Evolutionary conservation across 2,329 filamentous ascomycete genomes (phyloP).

Genomic region (Trichoderma gracile): DNA sequence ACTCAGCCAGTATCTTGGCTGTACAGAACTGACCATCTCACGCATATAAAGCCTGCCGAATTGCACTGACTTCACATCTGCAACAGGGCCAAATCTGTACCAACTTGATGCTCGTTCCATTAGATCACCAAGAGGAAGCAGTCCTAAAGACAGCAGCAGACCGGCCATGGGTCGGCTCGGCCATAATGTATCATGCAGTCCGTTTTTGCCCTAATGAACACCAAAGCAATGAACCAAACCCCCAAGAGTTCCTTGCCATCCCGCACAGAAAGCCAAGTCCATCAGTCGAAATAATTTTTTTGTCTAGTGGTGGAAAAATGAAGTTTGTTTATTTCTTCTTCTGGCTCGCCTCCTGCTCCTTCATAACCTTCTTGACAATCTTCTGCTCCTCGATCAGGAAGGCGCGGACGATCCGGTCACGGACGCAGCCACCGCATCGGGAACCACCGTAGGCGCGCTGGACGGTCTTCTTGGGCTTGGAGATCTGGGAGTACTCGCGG

Average conservation of each 20-base stretch:
- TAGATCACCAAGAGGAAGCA: slow-evolving; percentile 50
- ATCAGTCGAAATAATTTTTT: slow-evolving; percentile 31
- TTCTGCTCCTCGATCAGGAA: slow-evolving; percentile 99
- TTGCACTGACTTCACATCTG: background rate
- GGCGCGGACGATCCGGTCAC: slow-evolving; percentile 94
- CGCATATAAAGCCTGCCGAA: background rate
- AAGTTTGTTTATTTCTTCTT: slow-evolving; percentile 64
- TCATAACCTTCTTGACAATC: slow-evolving; percentile 99
- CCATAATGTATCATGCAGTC: slow-evolving; percentile 50
- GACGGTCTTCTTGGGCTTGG: slow-evolving; percentile 99
- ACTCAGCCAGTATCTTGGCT: background rate
- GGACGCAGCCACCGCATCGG: slow-evolving; percentile 97
- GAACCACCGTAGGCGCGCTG: slow-evolving; percentile 98
- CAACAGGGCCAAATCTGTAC: slow-evolving; percentile 29
- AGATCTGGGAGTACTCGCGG: slow-evolving; percentile 95
- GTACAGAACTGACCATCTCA: background rate
- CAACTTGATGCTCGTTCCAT: slow-evolving; percentile 46
- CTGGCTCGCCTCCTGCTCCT: slow-evolving; percentile 83
- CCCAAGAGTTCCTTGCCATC: slow-evolving; percentile 41
- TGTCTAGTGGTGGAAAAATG: background rate
- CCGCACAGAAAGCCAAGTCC: slow-evolving; percentile 40
- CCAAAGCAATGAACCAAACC: slow-evolving; percentile 54
- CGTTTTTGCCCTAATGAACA: slow-evolving; percentile 53
- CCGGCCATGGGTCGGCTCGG: slow-evolving; percentile 42
- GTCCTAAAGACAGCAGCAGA: slow-evolving; percentile 49